phyloP scores from a whole-genome alignment of 225 moss, liverwort and hornwort genomes.

The Bryum argenteum region DNA sequence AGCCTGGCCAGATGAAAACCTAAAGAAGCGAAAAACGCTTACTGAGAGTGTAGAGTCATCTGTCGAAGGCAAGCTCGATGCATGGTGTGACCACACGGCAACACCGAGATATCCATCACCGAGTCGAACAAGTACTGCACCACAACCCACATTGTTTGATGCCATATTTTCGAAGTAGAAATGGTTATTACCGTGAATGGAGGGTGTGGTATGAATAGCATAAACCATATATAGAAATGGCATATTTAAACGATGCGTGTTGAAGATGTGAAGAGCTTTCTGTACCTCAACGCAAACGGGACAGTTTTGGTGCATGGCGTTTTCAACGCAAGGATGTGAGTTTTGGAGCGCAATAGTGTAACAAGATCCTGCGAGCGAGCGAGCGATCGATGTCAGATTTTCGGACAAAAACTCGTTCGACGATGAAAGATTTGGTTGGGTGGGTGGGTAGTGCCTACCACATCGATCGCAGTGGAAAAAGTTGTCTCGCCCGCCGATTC shows the following conservation, averaged over 20 bases:
- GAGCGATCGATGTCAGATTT: no score
- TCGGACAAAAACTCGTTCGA: no score
- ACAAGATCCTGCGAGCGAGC: conserved; percentile 40
- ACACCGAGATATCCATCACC: conserved; percentile 72
- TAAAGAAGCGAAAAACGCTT: neutral
- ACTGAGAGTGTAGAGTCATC: conserved; percentile 87
- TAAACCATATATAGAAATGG: no score
- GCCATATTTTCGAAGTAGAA: no score
- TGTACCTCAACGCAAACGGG: conserved; percentile 91
- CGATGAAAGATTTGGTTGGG: no score
- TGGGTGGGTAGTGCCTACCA: conserved; percentile 38
- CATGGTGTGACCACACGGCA: conserved; percentile 96
- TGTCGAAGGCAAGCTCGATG: conserved; percentile 75
- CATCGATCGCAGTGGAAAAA: conserved; percentile 85
- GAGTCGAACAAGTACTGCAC: conserved; percentile 96
- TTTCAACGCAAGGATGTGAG: conserved; percentile 59
- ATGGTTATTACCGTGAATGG: no score
- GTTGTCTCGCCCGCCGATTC: conserved; percentile 89
- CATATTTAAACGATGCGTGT: no score
- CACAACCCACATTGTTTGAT: neutral
- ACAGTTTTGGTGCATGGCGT: conserved; percentile 97
- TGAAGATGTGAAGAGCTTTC: neutral
- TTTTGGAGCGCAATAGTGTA: conserved; percentile 38
- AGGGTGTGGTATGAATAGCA: no score
- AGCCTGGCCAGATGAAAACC: no score